phyloP scores from a whole-genome alignment of 2,329 filamentous ascomycete genomes.

The Teratosphaeria epicoccoides region DNA sequence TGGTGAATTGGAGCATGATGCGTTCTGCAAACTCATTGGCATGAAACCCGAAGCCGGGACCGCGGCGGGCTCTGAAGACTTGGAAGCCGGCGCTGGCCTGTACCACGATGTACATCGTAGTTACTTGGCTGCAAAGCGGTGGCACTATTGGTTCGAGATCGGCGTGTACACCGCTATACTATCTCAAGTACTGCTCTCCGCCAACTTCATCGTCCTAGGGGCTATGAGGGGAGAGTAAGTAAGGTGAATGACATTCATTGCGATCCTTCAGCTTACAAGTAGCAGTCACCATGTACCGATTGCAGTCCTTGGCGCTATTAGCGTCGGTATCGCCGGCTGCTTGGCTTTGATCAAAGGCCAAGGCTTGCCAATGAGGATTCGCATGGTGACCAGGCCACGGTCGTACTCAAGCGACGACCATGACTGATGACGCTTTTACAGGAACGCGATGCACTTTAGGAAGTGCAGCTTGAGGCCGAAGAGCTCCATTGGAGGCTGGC shows the following conservation, averaged over 20 bases:
- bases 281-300: constrained; percentile 5
- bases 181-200: constrained; percentile 6
- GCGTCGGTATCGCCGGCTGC: constrained; percentile 5
- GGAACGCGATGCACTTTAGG: constrained; percentile 6
- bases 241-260: not conserved
- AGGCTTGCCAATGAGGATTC: constrained; percentile 6
- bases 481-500: constrained; percentile 6
- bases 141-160: constrained; percentile 4
- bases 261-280: not conserved
- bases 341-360: constrained; percentile 7
- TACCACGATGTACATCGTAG: constrained; percentile 5
- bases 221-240: constrained; percentile 5
- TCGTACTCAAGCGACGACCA: too few relatives aligned
- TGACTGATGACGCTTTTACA: not conserved
- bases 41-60: not conserved
- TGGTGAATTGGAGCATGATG: not conserved
- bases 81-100: constrained; percentile 3
- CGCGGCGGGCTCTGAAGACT: not conserved
- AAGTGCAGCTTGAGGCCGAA: constrained; percentile 6
- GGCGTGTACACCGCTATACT: constrained; percentile 5
- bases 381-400: constrained; percentile 1
- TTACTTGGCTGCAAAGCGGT: not conserved
- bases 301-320: constrained; percentile 6
- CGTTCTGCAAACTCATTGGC: constrained; percentile 7
- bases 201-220: constrained; percentile 7